phyloP scores from a whole-genome alignment of 2,329 filamentous ascomycete species.

The Xylaria sp. region DNA sequence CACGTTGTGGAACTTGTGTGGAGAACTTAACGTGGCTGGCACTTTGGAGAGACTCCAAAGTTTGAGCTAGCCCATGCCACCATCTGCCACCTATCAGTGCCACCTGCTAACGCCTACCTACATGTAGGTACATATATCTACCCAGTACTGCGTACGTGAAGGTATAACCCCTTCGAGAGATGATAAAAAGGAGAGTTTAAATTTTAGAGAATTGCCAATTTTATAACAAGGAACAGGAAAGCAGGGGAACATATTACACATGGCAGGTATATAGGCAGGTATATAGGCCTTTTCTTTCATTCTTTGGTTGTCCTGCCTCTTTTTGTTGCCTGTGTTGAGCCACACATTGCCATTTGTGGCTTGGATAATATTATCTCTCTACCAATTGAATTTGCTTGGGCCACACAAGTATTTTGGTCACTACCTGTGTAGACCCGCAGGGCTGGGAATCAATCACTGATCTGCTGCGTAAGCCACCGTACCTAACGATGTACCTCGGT shows the following conservation, averaged over 20 bases:
- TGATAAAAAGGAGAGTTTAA: no score
- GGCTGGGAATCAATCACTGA: not conserved
- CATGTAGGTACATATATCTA: not conserved
- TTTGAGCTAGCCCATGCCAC: no score
- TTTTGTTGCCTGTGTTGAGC: not conserved
- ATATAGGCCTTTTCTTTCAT: not conserved
- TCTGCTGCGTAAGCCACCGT: not conserved
- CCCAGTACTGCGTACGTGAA: no score
- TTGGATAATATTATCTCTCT: not conserved
- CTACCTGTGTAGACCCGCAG: no score
- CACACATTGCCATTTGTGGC: not conserved
- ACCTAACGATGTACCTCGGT: conserved; percentile 4
- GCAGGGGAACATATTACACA: not conserved
- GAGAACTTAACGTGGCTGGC: conserved; percentile 15
- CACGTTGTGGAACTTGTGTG: conserved; percentile 15
- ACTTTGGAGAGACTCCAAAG: no score
- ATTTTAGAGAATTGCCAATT: no score
- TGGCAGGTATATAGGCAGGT: not conserved
- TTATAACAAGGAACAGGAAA: no score
- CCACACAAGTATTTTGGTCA: not conserved
- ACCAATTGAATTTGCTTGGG: not conserved
- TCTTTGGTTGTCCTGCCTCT: not conserved
- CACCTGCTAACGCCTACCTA: not conserved
- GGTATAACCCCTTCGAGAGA: no score
- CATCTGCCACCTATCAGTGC: conserved; percentile 10